These are phyloP conservation scores for Phylloporus sp. DNA, from an alignment of 768 basidiomycete genomes.

Conservation along the genomic window DNA sequence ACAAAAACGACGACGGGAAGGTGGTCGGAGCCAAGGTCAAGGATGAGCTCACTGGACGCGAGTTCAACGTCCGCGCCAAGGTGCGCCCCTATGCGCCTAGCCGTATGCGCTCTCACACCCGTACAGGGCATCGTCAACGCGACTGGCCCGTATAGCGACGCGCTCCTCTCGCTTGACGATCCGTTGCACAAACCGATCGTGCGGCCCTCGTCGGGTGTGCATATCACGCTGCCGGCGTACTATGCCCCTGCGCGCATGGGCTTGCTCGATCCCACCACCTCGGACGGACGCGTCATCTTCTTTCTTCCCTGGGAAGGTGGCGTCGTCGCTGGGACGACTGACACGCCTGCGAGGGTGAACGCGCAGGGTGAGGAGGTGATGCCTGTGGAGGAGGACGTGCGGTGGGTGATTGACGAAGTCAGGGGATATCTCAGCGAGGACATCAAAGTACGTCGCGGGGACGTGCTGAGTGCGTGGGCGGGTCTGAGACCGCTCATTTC, in stretches of 20 bases:
- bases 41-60: conserved; percentile 80
- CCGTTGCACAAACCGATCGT: conserved; percentile 80
- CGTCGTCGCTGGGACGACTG: conserved; percentile 96
- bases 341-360: conserved; percentile 69
- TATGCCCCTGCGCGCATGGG: conserved; percentile 96
- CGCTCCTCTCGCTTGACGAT: conserved; percentile 77
- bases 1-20: conserved; percentile 63
- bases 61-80: conserved; percentile 80
- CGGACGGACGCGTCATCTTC: conserved; percentile 97
- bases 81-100: conserved; percentile 29
- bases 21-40: conserved; percentile 70
- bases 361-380: conserved; percentile 58
- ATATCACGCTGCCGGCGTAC: conserved; percentile 96
- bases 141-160: conserved; percentile 91
- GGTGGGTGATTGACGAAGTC: conserved; percentile 95
- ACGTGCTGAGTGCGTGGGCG: conserved; percentile 94
- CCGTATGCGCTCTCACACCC: neutral
- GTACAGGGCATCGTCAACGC: conserved; percentile 88
- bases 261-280: conserved; percentile 90
- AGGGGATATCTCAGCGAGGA: conserved; percentile 85
- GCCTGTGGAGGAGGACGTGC: conserved; percentile 90
- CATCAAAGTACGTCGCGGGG: conserved; percentile 90
- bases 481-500: conserved; percentile 88
- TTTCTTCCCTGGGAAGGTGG: conserved; percentile 99
- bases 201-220: conserved; percentile 87